Percentiles rank a stretch among this genome's conserved stretches.
Evolutionary conservation across 805 yeast genomes (phyloP).

Genomic region (Saturnispora gosingensis): DNA sequence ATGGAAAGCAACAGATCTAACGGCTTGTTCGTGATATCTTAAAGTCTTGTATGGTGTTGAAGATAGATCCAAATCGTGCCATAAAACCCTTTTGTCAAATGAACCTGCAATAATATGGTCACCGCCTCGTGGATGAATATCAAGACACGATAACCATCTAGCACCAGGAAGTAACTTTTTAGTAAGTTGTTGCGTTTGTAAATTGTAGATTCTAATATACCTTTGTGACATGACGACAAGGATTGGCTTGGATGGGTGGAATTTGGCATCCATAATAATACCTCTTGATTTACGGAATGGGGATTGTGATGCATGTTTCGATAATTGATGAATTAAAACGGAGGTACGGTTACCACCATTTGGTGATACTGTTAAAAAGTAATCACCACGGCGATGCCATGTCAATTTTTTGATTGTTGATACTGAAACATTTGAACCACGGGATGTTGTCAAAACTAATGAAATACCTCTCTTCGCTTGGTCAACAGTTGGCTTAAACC

Average conservation of each 20-base stretch:
- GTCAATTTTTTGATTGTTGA: conserved; percentile 69
- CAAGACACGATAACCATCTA: conserved; percentile 85
- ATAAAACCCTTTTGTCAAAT: conserved; percentile 86
- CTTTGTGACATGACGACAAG: conserved; percentile 91
- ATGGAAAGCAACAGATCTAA: conserved; percentile 81
- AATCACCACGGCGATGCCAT: conserved; percentile 98
- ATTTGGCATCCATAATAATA: conserved; percentile 88
- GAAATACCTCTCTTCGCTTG: conserved; percentile 58
- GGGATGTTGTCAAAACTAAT: conserved; percentile 53
- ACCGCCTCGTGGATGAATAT: conserved; percentile 87
- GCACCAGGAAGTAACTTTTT: conserved; percentile 93
- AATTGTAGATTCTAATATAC: conserved; percentile 81
- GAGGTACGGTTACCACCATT: conserved; percentile 73
- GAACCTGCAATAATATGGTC: conserved; percentile 90
- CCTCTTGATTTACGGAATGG: conserved; percentile 93
- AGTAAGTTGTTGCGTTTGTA: conserved; percentile 72
- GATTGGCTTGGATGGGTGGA: conserved; percentile 95
- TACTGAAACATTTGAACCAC: conserved; percentile 31
- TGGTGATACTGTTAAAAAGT: conserved; percentile 94
- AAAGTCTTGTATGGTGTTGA: conserved; percentile 90
- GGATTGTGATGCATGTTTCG: conserved; percentile 90
- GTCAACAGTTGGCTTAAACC: conserved; percentile 71
- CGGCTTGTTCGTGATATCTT: conserved; percentile 92
- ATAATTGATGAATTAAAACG: conserved; percentile 87
- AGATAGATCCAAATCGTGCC: conserved; percentile 93